Conservation (phyloP, 495 filamentous ascomycete genomes). For the Peziza echinospora region DNA sequence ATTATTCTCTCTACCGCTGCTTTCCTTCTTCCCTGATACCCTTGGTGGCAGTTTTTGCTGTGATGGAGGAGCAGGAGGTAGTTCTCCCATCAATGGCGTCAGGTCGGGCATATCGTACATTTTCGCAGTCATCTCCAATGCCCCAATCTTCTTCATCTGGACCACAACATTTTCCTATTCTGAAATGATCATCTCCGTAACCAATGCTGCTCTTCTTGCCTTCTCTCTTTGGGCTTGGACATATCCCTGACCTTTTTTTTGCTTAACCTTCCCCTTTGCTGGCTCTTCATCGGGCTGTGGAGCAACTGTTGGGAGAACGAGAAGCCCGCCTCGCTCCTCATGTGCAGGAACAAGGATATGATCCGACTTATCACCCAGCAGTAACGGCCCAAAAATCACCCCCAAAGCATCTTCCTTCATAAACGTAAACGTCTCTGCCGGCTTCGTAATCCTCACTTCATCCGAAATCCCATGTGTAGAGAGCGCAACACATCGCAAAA, state of each 20-base stretch:
- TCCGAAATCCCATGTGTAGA: conserved; percentile 7
- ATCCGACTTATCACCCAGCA: conserved; percentile 31
- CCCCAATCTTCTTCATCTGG: conserved; percentile 16
- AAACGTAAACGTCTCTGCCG: conserved; percentile 20
- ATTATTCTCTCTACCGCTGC: neutral
- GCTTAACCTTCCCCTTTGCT: neutral
- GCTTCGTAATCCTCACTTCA: conserved; percentile 11
- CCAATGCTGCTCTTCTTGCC: conserved; percentile 14
- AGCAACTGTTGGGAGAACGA: conserved; percentile 12
- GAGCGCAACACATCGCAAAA: conserved; percentile 22
- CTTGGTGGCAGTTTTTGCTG: neutral
- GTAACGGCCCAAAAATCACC: conserved; percentile 41
- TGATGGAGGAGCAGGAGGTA: no score
- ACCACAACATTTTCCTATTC: conserved; percentile 18
- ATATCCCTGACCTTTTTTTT: conserved; percentile 9
- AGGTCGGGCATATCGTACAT: conserved; percentile 14
- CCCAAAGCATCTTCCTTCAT: conserved; percentile 43
- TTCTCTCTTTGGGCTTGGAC: conserved; percentile 14
- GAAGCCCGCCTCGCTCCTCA: conserved; percentile 17
- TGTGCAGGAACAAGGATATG: conserved; percentile 13
- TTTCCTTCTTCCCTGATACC: neutral
- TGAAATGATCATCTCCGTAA: conserved; percentile 18
- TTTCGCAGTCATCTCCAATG: conserved; percentile 13
- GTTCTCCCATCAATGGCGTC: neutral
- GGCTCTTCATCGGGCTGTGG: neutral